Percentiles rank a stretch among this genome's conserved stretches.
Evolutionary conservation across 768 basidiomycete species (phyloP).

Genomic region (Mycena kentingensis): DNA sequence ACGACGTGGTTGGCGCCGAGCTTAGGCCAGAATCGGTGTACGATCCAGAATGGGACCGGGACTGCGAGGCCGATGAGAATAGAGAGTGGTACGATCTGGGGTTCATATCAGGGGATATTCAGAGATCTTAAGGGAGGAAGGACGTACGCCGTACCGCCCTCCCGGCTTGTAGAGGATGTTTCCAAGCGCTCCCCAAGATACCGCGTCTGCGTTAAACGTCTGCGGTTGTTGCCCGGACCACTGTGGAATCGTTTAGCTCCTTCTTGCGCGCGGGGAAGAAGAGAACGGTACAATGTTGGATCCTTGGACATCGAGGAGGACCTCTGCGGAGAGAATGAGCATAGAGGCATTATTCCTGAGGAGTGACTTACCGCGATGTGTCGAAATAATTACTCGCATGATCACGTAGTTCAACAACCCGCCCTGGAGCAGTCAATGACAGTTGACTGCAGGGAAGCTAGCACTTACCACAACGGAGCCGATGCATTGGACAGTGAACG

Average conservation of each 20-base stretch:
- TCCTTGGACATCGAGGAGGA: slow-evolving; percentile 56
- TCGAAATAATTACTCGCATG: slow-evolving; percentile 32
- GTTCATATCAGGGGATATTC: neutral
- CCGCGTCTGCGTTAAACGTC: slow-evolving; percentile 52
- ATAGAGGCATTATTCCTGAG: slow-evolving; percentile 66
- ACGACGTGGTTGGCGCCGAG: slow-evolving; percentile 48
- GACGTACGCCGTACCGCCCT: slow-evolving; percentile 38
- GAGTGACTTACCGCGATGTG: slow-evolving; percentile 32
- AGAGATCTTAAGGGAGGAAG: slow-evolving; percentile 24
- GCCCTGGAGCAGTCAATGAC: slow-evolving; percentile 16
- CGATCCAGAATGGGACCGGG: slow-evolving; percentile 56
- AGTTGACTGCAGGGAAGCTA: neutral
- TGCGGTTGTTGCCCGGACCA: slow-evolving; percentile 50
- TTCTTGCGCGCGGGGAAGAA: neutral
- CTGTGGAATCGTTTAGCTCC: neutral
- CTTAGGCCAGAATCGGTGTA: slow-evolving; percentile 46
- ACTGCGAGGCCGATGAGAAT: slow-evolving; percentile 48
- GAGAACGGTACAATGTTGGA: slow-evolving; percentile 45
- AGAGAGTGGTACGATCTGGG: slow-evolving; percentile 37
- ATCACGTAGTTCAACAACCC: slow-evolving; percentile 49
- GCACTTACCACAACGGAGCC: slow-evolving; percentile 39
- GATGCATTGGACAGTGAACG: slow-evolving; percentile 50
- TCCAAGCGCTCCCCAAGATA: slow-evolving; percentile 57
- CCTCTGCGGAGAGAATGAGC: slow-evolving; percentile 50
- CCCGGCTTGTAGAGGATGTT: too few relatives aligned